Percentiles rank a stretch among this genome's conserved stretches.
phyloP scores from a whole-genome alignment of 164 flowering plant species.

The Vitis rupestris region DNA sequence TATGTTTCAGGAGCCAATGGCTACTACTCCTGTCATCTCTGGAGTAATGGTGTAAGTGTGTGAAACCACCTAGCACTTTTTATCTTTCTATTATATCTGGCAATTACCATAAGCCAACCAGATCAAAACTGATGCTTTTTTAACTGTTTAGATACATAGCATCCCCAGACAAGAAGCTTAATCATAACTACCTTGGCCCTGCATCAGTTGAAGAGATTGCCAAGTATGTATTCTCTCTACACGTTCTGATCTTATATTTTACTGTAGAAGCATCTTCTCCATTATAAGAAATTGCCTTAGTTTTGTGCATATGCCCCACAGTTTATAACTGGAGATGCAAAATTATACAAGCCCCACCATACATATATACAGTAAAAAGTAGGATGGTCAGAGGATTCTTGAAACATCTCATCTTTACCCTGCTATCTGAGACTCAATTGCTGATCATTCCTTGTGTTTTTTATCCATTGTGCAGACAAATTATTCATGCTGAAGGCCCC shows the following conservation, averaged over 20 bases:
- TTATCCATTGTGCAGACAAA: conserved; percentile 59
- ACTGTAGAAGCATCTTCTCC: conserved; percentile 1
- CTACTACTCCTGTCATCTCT: conserved; percentile 58
- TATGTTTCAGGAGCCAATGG: conserved; percentile 49
- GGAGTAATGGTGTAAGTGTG: conserved; percentile 82
- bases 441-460: not conserved
- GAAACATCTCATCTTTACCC: too few relatives aligned
- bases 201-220: conserved; percentile 88
- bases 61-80: conserved; percentile 1
- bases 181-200: conserved; percentile 83
- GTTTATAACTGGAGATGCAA: not conserved
- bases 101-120: not conserved
- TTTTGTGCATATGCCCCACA: not conserved
- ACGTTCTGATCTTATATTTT: not conserved
- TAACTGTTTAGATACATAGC: conserved; percentile 61
- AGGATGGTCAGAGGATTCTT: not conserved
- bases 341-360: not conserved
- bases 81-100: not conserved
- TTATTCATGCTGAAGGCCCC: conserved; percentile 79
- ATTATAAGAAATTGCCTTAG: not conserved
- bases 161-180: conserved; percentile 71
- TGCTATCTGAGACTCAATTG: not conserved
- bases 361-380: not conserved
- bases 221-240: conserved; percentile 38
- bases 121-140: conserved; percentile 5